phyloP scores from a whole-genome alignment of 106 monocot species.

The Chionographis japonica region DNA sequence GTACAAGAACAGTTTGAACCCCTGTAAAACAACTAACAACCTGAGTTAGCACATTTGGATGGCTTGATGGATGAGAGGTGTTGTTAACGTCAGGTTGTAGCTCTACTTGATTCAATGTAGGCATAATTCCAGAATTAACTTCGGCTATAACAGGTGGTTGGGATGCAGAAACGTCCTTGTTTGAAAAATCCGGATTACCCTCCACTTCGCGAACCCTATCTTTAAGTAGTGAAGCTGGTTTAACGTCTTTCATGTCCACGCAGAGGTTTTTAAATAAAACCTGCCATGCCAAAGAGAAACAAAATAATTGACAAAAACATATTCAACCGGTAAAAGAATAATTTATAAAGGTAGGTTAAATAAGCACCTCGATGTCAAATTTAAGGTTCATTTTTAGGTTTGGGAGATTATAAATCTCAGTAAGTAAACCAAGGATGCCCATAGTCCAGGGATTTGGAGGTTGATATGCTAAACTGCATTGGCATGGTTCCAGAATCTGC shows the following conservation, averaged over 20 bases:
- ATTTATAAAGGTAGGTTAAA: neutral
- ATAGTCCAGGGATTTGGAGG: slow-evolving; percentile 99
- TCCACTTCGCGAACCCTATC: slow-evolving; percentile 81
- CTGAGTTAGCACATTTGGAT: slow-evolving; percentile 60
- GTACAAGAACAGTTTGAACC: neutral
- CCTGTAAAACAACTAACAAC: slow-evolving; percentile 20
- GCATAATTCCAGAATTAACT: slow-evolving; percentile 33
- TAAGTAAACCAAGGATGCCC: slow-evolving; percentile 90
- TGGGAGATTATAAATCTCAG: slow-evolving; percentile 91
- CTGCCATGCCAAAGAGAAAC: slow-evolving; percentile 24
- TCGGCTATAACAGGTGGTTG: slow-evolving; percentile 60
- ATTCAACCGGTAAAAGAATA: neutral
- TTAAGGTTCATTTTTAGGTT: slow-evolving; percentile 98
- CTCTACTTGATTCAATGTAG: slow-evolving; percentile 57
- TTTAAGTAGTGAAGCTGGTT: slow-evolving; percentile 81
- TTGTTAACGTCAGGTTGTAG: slow-evolving; percentile 56
- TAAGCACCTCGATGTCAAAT: slow-evolving; percentile 94
- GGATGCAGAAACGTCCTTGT: slow-evolving; percentile 60
- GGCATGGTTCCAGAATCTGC: slow-evolving; percentile 93
- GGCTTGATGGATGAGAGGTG: slow-evolving; percentile 34
- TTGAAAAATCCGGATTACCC: slow-evolving; percentile 97
- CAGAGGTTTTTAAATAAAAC: slow-evolving; percentile 92
- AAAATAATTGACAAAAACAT: neutral
- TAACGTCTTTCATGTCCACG: slow-evolving; percentile 91
- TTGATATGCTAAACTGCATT: slow-evolving; percentile 84